Conservation (phyloP, 208 protist genomes). For the Crithidia thermophila region DNA sequence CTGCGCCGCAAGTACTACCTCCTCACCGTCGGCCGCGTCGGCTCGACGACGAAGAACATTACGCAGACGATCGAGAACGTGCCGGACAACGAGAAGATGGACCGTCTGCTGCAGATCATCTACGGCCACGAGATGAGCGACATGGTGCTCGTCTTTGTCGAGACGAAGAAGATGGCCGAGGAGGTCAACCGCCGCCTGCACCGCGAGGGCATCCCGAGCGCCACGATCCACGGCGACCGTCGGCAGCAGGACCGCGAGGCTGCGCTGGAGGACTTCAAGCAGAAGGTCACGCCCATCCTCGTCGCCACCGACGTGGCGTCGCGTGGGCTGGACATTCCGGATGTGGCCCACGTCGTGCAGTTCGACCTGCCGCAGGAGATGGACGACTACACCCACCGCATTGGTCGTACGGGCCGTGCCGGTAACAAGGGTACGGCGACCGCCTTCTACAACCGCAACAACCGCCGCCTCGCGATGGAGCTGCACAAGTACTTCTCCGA, state of each 20-base stretch:
- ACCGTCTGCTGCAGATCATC: constrained; percentile 77
- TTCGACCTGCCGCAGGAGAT: constrained; percentile 97
- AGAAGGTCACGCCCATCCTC: constrained; percentile 89
- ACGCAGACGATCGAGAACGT: constrained; percentile 92
- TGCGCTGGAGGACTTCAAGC: constrained; percentile 91
- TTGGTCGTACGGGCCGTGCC: constrained; percentile 98
- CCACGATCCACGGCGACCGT: constrained; percentile 96
- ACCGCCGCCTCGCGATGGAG: constrained; percentile 61
- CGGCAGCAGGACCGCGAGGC: constrained; percentile 86
- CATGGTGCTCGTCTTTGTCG: constrained; percentile 97
- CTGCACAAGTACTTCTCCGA: constrained; percentile 86
- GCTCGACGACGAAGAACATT: constrained; percentile 97
- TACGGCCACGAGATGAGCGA: constrained; percentile 77
- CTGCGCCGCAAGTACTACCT: constrained; percentile 96
- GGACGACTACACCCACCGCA: constrained; percentile 99
- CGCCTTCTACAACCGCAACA: constrained; percentile 91
- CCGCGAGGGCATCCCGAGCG: constrained; percentile 89
- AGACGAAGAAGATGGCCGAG: constrained; percentile 98
- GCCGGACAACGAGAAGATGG: constrained; percentile 69
- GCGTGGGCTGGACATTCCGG: constrained; percentile 97
- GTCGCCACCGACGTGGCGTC: constrained; percentile 99
- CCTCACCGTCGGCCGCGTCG: constrained; percentile 97
- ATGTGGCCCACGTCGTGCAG: constrained; percentile 98
- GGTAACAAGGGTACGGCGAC: constrained; percentile 97
- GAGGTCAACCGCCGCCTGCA: constrained; percentile 71